These are phyloP conservation scores for Saturnispora zaruensis DNA, from an alignment of 805 yeast genomes.

Conservation along the genomic window DNA sequence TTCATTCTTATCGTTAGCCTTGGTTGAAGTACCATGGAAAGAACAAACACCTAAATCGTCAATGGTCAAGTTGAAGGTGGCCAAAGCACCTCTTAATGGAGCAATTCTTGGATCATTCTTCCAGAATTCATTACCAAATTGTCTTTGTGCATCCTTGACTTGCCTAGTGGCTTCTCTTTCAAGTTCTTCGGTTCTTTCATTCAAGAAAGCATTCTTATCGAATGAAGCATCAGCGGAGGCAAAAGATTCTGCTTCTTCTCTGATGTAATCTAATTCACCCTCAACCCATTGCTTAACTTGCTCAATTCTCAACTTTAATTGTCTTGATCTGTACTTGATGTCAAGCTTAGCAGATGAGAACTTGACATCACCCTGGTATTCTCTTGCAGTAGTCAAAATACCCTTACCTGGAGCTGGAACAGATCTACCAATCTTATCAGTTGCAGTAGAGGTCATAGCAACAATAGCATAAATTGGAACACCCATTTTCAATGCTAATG, in stretches of 20 bases:
- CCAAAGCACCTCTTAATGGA: constrained; percentile 94
- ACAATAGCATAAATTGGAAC: constrained; percentile 96
- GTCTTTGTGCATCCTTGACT: constrained; percentile 77
- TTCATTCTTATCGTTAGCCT: constrained; percentile 98
- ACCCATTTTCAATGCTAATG: constrained; percentile 93
- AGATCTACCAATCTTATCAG: constrained; percentile 97
- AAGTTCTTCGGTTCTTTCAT: constrained; percentile 83
- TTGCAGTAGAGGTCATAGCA: constrained; percentile 92
- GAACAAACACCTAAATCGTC: constrained; percentile 96
- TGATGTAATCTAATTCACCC: constrained; percentile 60
- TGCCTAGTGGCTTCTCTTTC: constrained; percentile 78
- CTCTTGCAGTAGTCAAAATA: constrained; percentile 95
- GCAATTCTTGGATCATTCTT: constrained; percentile 88
- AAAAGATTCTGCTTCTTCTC: constrained; percentile 57
- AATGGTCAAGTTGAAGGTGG: constrained; percentile 83
- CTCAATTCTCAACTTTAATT: constrained; percentile 64
- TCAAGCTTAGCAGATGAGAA: constrained; percentile 75
- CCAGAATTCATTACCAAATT: constrained; percentile 95
- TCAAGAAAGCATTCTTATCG: constrained; percentile 46
- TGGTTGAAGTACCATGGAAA: constrained; percentile 98
- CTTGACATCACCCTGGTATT: constrained; percentile 73
- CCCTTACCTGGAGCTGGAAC: constrained; percentile 99
- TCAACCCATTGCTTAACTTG: constrained; percentile 85
- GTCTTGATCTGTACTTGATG: constrained; percentile 89
- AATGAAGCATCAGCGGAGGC: constrained; percentile 40